phyloP scores from a whole-genome alignment of 2,329 filamentous ascomycete species.

The Tolypocladium tundrense region DNA sequence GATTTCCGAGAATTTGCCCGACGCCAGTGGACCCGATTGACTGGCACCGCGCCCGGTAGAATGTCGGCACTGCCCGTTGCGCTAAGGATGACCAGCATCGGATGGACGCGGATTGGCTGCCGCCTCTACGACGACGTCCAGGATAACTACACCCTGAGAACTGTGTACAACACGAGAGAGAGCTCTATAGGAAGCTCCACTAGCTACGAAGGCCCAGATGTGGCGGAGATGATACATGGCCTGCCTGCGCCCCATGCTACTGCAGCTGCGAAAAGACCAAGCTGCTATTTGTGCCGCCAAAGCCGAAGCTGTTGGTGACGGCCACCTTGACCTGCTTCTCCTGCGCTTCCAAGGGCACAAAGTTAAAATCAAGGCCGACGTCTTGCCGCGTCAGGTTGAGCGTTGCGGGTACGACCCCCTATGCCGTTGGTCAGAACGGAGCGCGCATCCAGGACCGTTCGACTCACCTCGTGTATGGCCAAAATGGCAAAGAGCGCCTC shows the following conservation, averaged over 20 bases:
- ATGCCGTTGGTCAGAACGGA: conserved; percentile 6
- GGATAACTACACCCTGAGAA: no score
- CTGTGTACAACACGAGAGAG: no score
- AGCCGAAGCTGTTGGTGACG: conserved; percentile 93
- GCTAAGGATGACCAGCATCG: background rate
- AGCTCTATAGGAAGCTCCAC: no score
- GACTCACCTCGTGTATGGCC: conserved; percentile 62
- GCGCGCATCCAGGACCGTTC: conserved; percentile 3
- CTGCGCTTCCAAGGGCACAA: conserved; percentile 65
- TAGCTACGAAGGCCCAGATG: no score
- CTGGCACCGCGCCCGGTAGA: conserved; percentile 1
- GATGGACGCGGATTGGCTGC: background rate
- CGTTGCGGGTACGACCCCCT: conserved; percentile 78
- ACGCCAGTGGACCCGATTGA: background rate
- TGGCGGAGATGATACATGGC: background rate
- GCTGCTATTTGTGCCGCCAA: conserved; percentile 91
- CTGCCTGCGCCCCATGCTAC: background rate
- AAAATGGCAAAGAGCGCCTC: conserved; percentile 81
- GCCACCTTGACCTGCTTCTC: conserved; percentile 60
- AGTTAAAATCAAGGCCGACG: conserved; percentile 69
- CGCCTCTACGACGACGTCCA: background rate
- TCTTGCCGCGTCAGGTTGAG: conserved; percentile 65
- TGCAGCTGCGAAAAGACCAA: conserved; percentile 55
- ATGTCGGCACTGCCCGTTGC: conserved; percentile 4
- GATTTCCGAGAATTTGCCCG: background rate